Percentiles rank a stretch among this genome's conserved stretches.
phyloP scores from a whole-genome alignment of 1,284 basidiomycete species.

The Lignosus rhinocerotis region DNA sequence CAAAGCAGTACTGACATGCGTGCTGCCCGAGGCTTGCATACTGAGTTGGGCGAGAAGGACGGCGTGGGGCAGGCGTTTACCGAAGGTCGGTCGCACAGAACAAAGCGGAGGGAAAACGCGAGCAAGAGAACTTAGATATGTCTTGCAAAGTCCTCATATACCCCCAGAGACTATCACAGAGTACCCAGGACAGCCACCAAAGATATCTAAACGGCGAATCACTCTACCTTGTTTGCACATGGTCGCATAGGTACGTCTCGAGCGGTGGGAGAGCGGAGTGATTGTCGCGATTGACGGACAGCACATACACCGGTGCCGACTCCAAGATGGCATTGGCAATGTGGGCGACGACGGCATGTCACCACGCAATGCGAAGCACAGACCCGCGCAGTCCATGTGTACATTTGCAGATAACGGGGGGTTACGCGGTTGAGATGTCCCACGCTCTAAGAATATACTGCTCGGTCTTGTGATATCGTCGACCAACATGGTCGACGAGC shows the following conservation, averaged over 20 bases:
- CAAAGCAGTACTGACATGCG: slow-evolving; percentile 8
- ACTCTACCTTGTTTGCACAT: slow-evolving; percentile 6
- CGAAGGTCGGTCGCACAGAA: background rate
- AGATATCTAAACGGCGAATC: background rate
- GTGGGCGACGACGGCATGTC: slow-evolving; percentile 10
- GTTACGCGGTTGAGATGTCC: background rate
- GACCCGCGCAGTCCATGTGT: slow-evolving; percentile 14
- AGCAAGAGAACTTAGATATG: background rate
- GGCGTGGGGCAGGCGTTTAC: slow-evolving; percentile 1
- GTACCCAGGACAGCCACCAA: slow-evolving; percentile 5
- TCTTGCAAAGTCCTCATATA: slow-evolving; percentile 13
- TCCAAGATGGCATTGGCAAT: slow-evolving; percentile 17
- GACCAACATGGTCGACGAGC: background rate
- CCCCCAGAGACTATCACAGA: slow-evolving; percentile 5
- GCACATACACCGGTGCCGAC: slow-evolving; percentile 10
- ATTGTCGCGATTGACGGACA: slow-evolving; percentile 6
- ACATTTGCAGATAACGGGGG: slow-evolving; percentile 14
- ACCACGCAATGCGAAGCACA: slow-evolving; percentile 18
- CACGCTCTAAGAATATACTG: background rate
- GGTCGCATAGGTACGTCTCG: slow-evolving; percentile 6
- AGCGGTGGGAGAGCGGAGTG: background rate
- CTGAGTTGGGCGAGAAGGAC: background rate
- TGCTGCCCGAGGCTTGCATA: slow-evolving; percentile 15
- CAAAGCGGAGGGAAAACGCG: background rate
- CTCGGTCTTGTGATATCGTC: background rate